Evolutionary conservation across 495 filamentous ascomycete genomes (phyloP).

Genomic region (Penicillium lividum): DNA sequence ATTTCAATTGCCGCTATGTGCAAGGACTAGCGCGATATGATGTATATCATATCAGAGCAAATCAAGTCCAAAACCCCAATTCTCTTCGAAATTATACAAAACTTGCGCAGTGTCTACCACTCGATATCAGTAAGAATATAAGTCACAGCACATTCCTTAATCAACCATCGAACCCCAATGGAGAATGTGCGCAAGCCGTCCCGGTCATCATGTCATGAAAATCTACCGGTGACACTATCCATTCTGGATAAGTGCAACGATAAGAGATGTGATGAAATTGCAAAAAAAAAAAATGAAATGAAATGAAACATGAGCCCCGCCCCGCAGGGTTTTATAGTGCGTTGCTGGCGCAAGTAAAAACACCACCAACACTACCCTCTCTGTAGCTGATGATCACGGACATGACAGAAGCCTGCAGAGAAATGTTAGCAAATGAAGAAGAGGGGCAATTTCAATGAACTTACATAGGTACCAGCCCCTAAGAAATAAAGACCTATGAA

Average conservation of each 20-base stretch:
- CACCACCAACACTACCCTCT: constrained; percentile 52
- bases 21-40: constrained; percentile 12
- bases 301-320: background rate
- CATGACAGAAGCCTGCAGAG: constrained; percentile 54
- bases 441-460: constrained; percentile 24
- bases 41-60: background rate
- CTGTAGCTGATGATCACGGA: constrained; percentile 63
- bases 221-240: background rate
- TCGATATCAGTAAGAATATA: background rate
- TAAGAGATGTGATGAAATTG: background rate
- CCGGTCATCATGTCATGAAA: constrained; percentile 4
- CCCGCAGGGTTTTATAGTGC: constrained; percentile 35
- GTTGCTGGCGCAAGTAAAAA: constrained; percentile 67
- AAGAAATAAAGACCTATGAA: constrained; percentile 74
- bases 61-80: constrained; percentile 6
- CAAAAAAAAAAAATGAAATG: background rate
- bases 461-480: constrained; percentile 75
- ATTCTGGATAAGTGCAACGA: background rate
- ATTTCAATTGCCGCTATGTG: constrained; percentile 16
- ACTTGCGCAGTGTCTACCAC: background rate
- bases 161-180: background rate
- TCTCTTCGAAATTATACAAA: background rate
- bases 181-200: background rate
- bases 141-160: background rate
- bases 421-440: constrained; percentile 11